These are phyloP conservation scores for Amanita polypyramis DNA, from an alignment of 768 basidiomycete species.

Conservation along the genomic window DNA sequence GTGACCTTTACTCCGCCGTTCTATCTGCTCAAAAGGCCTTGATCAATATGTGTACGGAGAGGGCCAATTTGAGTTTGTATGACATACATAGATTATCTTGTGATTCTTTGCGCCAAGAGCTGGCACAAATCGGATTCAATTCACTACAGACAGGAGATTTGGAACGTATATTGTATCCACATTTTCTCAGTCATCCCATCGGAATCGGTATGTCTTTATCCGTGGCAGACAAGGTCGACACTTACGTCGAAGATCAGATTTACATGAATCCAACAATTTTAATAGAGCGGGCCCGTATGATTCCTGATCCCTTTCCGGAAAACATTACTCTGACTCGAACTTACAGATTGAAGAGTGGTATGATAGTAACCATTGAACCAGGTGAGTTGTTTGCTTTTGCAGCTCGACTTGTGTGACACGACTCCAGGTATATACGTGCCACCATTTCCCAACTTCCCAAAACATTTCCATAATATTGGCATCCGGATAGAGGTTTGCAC, in stretches of 20 bases:
- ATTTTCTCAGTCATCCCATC: slow-evolving; percentile 86
- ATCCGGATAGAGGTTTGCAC: slow-evolving; percentile 75
- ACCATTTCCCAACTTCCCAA: slow-evolving; percentile 65
- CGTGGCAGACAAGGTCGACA: background rate
- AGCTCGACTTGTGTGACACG: background rate
- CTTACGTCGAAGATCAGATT: slow-evolving; percentile 36
- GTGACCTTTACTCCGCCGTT: slow-evolving; percentile 76
- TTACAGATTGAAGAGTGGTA: slow-evolving; percentile 63
- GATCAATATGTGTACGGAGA: slow-evolving; percentile 48
- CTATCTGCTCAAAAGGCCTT: slow-evolving; percentile 64
- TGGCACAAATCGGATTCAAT: slow-evolving; percentile 69
- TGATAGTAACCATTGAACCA: slow-evolving; percentile 91
- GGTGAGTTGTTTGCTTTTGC: slow-evolving; percentile 27
- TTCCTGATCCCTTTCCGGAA: background rate
- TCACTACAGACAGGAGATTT: slow-evolving; percentile 42
- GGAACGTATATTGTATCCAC: slow-evolving; percentile 80
- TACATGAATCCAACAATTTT: slow-evolving; percentile 74
- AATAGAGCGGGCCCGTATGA: slow-evolving; percentile 46
- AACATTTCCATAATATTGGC: slow-evolving; percentile 82
- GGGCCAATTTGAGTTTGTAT: slow-evolving; percentile 47
- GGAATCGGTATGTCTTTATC: slow-evolving; percentile 57
- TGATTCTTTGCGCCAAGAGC: slow-evolving; percentile 53
- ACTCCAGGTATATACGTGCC: slow-evolving; percentile 79
- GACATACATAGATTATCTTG: slow-evolving; percentile 72
- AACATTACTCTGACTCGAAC: background rate